Conservation (phyloP, 148 eudicot species). For the Rhododendron ferrugineum region DNA sequence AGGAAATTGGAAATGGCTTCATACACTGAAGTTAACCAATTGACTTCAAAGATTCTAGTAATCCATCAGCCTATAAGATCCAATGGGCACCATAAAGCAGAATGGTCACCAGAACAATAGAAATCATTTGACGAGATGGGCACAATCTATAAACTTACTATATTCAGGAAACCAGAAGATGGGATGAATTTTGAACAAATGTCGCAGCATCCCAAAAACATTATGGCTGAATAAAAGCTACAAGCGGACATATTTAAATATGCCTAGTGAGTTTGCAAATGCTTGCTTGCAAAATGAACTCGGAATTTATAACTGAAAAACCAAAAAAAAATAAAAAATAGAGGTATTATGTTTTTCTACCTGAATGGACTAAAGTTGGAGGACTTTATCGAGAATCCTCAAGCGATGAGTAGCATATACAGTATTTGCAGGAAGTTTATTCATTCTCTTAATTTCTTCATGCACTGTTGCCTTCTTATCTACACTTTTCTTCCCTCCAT, state of each 20-base stretch:
- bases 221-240: not conserved
- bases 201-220: not conserved
- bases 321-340: not conserved
- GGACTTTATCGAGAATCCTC: constrained; percentile 66
- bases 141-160: not conserved
- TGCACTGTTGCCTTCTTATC: constrained; percentile 53
- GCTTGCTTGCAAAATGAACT: not conserved
- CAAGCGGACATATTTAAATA: not conserved
- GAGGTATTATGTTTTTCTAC: constrained; percentile 18
- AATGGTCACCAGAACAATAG: too few species aligned
- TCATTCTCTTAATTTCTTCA: constrained; percentile 64
- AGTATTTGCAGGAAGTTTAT: constrained; percentile 63
- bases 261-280: not conserved
- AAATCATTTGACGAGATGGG: too few species aligned
- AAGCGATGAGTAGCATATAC: constrained; percentile 68
- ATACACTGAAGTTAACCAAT: too few species aligned
- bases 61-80: too few species aligned
- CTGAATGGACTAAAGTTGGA: constrained; percentile 71
- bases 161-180: not conserved
- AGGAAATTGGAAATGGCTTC: too few species aligned
- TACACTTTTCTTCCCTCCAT: constrained; percentile 33
- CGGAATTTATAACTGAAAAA: not conserved
- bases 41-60: too few species aligned
- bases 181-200: not conserved
- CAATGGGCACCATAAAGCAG: too few species aligned